These are phyloP conservation scores for Rutstroemia sydowiana DNA, from an alignment of 2,329 filamentous ascomycete species.

Conservation along the genomic window DNA sequence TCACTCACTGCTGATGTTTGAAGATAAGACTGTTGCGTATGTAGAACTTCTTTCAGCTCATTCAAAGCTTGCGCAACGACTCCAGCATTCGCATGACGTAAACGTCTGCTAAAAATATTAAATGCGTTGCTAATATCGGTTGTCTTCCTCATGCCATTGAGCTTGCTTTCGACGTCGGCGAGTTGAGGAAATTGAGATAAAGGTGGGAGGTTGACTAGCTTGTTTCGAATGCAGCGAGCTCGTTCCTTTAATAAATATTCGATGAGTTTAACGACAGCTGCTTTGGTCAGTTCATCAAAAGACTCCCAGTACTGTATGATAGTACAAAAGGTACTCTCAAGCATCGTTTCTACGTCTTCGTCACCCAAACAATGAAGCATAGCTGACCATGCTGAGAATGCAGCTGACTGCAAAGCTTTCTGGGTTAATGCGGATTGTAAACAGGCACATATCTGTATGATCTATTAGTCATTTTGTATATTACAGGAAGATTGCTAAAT, in stretches of 20 bases:
- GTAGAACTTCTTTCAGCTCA: slow-evolving; percentile 70
- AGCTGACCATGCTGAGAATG: slow-evolving; percentile 77
- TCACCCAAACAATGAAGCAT: slow-evolving; percentile 69
- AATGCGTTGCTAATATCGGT: slow-evolving; percentile 62
- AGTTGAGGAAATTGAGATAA: slow-evolving; percentile 64
- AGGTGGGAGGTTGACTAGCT: slow-evolving; percentile 71
- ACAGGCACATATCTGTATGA: slow-evolving; percentile 73
- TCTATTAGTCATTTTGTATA: not conserved
- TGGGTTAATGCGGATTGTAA: slow-evolving; percentile 76
- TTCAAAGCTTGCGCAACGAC: slow-evolving; percentile 76
- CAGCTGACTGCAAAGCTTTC: slow-evolving; percentile 65
- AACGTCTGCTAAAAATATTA: slow-evolving; percentile 63
- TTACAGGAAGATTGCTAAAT: slow-evolving; percentile 33
- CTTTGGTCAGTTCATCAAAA: slow-evolving; percentile 55
- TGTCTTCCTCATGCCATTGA: slow-evolving; percentile 57
- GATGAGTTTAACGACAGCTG: slow-evolving; percentile 56
- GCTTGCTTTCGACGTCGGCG: slow-evolving; percentile 55
- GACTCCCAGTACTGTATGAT: slow-evolving; percentile 71
- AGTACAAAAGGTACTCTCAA: slow-evolving; percentile 86
- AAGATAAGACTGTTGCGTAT: slow-evolving; percentile 66
- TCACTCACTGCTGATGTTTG: slow-evolving; percentile 76
- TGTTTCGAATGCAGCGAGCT: slow-evolving; percentile 49
- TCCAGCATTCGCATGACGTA: slow-evolving; percentile 75
- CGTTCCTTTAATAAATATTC: slow-evolving; percentile 32
- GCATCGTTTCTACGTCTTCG: slow-evolving; percentile 69